Evolutionary conservation across 345 rosid genomes (phyloP), one percentile per base, ranked within the genome.

Genomic region (Corchorus capsularis): DNA sequence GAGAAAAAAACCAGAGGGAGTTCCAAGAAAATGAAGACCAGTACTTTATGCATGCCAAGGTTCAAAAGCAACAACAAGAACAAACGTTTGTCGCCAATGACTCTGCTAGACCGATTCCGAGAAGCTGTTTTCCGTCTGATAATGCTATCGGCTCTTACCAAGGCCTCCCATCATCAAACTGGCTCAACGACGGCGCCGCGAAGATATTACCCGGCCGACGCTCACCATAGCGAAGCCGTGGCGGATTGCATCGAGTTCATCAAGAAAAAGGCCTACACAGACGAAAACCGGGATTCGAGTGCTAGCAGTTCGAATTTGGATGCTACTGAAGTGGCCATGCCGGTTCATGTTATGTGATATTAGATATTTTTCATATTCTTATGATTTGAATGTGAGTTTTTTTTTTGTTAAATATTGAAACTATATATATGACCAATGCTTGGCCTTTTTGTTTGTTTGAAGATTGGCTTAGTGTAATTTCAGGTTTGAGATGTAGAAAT

Each of bases 161-260:
- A 85, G 83, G 57, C 84, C 69, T 63, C 83, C 0, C 63, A 47
- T n/a, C 64, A 32, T 41, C 79, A 43, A 65, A 8, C 61, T 49
- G 71, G 71, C 63, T 20, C 76, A 32, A 19, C 79, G 1, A 19
- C 70, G 1, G 43, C 60, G 53, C 53, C 75, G 19, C 60, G 15
- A 22, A 75, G 63, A 35, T 75, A 72, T 50, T 69, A 78, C 62
- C n/a, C 60, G 9, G 60, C 75, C 12, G 94, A 91, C 39, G 79
- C 78, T 27, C 87, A 86, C 74, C 89, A 87, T 35, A 88, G 80
- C 45, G 93, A 90, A 73, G 98, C 95, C 3, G 86, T 93, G 15
- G 92, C 97, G 0, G 95, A 93, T 60, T 92, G 97, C 80, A 93
- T 93, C 19, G 93, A 93, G 80, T 92, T 92, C 81, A 93, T 93